Evolutionary conservation across 2,329 filamentous ascomycete species (phyloP).

Genomic region (Phaeosphaeriaceae sp.): DNA sequence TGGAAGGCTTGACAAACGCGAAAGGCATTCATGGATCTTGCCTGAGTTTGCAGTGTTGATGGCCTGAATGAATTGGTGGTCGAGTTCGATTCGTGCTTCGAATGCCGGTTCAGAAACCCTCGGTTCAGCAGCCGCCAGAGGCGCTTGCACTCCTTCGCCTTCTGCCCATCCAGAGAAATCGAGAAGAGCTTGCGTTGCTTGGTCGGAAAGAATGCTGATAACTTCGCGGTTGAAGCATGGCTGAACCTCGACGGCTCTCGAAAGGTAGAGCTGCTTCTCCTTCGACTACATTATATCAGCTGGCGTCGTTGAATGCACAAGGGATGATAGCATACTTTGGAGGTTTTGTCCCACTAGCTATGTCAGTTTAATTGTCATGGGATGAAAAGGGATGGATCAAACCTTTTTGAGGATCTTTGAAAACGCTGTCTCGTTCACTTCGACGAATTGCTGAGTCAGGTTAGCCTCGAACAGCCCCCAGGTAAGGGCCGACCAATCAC

Average conservation of each 20-base stretch:
- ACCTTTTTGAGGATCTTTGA: conserved; percentile 98
- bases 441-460: conserved; percentile 80
- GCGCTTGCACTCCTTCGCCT: conserved; percentile 84
- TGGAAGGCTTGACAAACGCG: conserved; percentile 67
- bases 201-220: conserved; percentile 94
- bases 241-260: conserved; percentile 93
- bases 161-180: conserved; percentile 97
- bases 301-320: conserved; percentile 16
- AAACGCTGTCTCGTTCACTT: conserved; percentile 96
- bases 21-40: conserved; percentile 79
- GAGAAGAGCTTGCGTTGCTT: conserved; percentile 93
- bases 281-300: conserved; percentile 68
- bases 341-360: conserved; percentile 92
- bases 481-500: conserved; percentile 48
- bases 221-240: conserved; percentile 98
- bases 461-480: conserved; percentile 30
- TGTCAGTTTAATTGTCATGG: conserved; percentile 42
- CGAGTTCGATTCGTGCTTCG: conserved; percentile 84
- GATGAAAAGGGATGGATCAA: conserved; percentile 29
- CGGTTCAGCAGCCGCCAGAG: conserved; percentile 41
- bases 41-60: conserved; percentile 81
- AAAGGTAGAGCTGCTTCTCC: conserved; percentile 96
- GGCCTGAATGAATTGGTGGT: conserved; percentile 85
- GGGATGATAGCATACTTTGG: conserved; percentile 67
- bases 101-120: conserved; percentile 40